Conservation (phyloP, 1,139 yeast genomes). For the Lodderomyces elongisporus region DNA sequence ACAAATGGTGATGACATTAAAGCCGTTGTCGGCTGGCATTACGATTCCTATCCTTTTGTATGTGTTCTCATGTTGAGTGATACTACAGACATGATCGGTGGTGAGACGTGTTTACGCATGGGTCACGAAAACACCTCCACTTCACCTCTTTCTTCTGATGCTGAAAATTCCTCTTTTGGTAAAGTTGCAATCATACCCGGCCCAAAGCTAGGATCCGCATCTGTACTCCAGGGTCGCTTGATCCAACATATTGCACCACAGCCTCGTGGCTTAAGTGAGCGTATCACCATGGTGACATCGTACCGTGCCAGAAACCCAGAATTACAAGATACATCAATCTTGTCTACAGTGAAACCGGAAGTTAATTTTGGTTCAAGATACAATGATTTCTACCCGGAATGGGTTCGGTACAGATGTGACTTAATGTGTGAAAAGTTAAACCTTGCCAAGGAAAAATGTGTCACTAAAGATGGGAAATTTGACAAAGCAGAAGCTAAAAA, state of each 20-base stretch:
- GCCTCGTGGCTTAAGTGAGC: slow-evolving; percentile 47
- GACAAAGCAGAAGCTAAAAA: slow-evolving; percentile 35
- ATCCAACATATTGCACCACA: slow-evolving; percentile 53
- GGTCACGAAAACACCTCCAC: no score
- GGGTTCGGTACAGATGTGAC: slow-evolving; percentile 39
- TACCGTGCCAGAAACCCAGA: slow-evolving; percentile 29
- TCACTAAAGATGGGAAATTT: slow-evolving; percentile 22
- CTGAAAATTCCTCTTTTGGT: not conserved
- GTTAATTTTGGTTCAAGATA: slow-evolving; percentile 30
- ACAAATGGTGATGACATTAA: slow-evolving; percentile 33
- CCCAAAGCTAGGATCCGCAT: slow-evolving; percentile 52
- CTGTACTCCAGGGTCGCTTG: slow-evolving; percentile 51
- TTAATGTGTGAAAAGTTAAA: slow-evolving; percentile 34
- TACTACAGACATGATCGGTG: slow-evolving; percentile 53
- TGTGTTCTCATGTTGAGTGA: slow-evolving; percentile 59
- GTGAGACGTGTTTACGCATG: slow-evolving; percentile 51
- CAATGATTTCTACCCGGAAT: slow-evolving; percentile 32
- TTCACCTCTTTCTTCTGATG: not conserved
- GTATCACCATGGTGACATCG: slow-evolving; percentile 49
- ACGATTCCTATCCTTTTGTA: slow-evolving; percentile 58
- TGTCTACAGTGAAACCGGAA: slow-evolving; percentile 37
- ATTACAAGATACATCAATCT: slow-evolving; percentile 25
- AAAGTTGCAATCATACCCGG: slow-evolving; percentile 42
- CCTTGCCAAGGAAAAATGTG: slow-evolving; percentile 16
- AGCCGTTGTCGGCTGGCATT: slow-evolving; percentile 56